Evolutionary conservation across 116 monocot species (phyloP), one percentile per base, ranked within the genome.

Genomic region (Dioscorea cayenensis): DNA sequence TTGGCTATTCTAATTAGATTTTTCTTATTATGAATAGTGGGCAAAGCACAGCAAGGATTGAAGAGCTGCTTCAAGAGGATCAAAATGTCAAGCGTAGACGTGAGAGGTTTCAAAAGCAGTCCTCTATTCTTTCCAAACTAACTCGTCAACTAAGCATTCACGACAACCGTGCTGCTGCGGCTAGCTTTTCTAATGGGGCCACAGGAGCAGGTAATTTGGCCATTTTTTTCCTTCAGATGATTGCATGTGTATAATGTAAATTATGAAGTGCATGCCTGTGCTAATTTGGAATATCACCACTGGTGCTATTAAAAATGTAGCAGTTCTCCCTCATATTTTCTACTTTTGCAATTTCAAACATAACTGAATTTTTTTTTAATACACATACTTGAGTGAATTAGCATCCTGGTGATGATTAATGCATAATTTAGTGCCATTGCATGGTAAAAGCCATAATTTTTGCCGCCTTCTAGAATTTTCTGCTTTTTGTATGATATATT

Each of bases 51-150:
- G 76, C 75, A 66, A 92, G 77, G 72, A 95, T 95, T 66, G 95
- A 95, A 79, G 87, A 95, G 73, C 77, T 95, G 60, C 81, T 95
- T 32, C 92, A 85, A 68, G 95, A 95, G 78, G 95, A 92, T 48
- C 90, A 83, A 71, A 95, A 95, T 85, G 87, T 87, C 18, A 95
- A 92, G 71, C 75, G 74, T 22, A 87, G 78, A 51, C 81, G 95
- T 36, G 95, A 95, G 66, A 72, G 80, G 23, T 82, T 78, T 66
- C 92, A 90, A 80, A 92, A 70, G 59, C 95, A 95, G 67, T 95
- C 95, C 43, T 95, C 95, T 63, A 72, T 95, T 77, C 90, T 95
- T 29, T 80, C 95, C 28, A 95, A 92, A 81, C 92, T 95, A 72
- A 92, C 95, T 36, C 89, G 95, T 63, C 85, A 90, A 66, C 75